Conservation (phyloP, 768 basidiomycete species). For the Phylloporus sp. region DNA sequence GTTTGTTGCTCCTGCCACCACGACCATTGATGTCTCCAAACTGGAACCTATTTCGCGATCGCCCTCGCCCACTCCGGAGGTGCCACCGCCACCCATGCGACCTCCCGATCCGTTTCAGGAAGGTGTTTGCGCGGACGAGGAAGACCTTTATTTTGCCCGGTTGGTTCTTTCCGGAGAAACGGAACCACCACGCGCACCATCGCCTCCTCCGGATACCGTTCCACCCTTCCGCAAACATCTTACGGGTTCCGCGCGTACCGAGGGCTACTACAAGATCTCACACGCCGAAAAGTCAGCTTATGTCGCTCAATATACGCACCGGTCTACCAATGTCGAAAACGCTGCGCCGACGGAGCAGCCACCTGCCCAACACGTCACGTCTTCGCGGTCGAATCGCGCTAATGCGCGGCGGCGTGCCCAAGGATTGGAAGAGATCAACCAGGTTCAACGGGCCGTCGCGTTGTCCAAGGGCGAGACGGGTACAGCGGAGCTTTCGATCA, state of each 20-base stretch:
- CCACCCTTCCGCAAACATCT: conserved; percentile 67
- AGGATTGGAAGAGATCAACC: conserved; percentile 92
- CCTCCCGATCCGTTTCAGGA: conserved; percentile 50
- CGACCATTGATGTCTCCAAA: conserved; percentile 45
- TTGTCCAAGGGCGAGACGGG: conserved; percentile 71
- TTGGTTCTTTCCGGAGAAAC: conserved; percentile 25
- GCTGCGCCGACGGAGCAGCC: conserved; percentile 39
- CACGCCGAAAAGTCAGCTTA: conserved; percentile 89
- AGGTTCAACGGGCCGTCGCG: conserved; percentile 76
- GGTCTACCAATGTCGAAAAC: conserved; percentile 43
- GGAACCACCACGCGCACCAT: conserved; percentile 23
- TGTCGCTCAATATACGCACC: conserved; percentile 80
- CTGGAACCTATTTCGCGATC: conserved; percentile 46
- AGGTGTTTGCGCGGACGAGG: conserved; percentile 78
- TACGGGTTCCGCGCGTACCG: conserved; percentile 85
- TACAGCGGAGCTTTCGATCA: conserved; percentile 71
- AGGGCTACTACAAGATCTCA: conserved; percentile 94
- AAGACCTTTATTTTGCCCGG: conserved; percentile 79
- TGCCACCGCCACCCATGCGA: conserved; percentile 37
- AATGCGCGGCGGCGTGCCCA: conserved; percentile 87
- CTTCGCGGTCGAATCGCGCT: conserved; percentile 86
- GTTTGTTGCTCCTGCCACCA: conserved; percentile 46
- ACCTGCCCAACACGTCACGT: conserved; percentile 53
- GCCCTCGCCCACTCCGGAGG: conserved; percentile 44
- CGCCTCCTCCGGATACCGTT: conserved; percentile 37